Conservation (phyloP, 169 alveolate species). For the Plasmodium relictum region DNA sequence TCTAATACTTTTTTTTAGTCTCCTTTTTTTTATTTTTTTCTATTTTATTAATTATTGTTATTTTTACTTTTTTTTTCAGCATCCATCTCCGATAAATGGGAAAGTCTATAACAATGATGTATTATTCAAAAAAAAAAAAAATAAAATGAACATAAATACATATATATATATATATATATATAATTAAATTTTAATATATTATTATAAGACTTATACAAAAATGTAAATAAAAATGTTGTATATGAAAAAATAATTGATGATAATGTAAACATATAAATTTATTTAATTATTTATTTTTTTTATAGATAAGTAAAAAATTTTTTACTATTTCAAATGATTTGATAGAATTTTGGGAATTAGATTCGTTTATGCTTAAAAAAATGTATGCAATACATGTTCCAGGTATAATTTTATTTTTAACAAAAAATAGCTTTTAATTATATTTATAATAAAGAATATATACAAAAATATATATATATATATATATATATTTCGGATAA, state of each 20-base stretch:
- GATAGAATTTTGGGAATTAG: conserved; percentile 87
- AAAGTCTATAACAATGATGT: conserved; percentile 73
- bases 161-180: neutral
- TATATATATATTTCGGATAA: neutral
- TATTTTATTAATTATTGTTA: neutral
- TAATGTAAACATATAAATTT: neutral
- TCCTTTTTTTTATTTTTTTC: neutral
- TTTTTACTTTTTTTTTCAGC: conserved; percentile 26
- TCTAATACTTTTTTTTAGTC: neutral
- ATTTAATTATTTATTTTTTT: neutral
- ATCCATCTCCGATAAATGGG: conserved; percentile 75
- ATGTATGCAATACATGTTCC: conserved; percentile 74
- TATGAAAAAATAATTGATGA: neutral
- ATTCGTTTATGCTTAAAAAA: conserved; percentile 62
- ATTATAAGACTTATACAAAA: neutral
- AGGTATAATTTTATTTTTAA: conserved; percentile 15
- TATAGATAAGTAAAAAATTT: conserved; percentile 80
- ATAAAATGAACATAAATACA: neutral
- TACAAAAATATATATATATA: neutral
- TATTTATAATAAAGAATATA: neutral
- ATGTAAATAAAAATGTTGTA: too few species aligned
- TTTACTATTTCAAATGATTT: conserved; percentile 81
- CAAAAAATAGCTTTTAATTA: too few species aligned
- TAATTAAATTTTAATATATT: neutral
- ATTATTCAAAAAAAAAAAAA: neutral